Evolutionary conservation across 2,329 filamentous ascomycete genomes (phyloP), one percentile per base, ranked within the genome.

Genomic region (Cytospora piceae): DNA sequence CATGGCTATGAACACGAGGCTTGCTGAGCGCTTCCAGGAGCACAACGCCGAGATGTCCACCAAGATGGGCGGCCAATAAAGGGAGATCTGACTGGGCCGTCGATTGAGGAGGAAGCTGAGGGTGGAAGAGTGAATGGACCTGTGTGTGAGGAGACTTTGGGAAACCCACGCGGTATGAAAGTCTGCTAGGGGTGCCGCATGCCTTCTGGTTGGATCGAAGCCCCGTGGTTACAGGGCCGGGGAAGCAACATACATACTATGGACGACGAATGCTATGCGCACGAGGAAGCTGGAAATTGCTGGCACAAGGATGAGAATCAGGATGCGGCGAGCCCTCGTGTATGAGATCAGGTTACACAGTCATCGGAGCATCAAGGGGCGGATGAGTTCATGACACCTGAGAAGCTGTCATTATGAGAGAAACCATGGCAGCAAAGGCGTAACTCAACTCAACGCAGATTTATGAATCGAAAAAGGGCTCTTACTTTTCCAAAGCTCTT

Each of bases 21-120:
- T 99, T 73, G 92, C 93, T 74, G 92, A 96, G 80, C 88, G 95
- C 70, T 99, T 98, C 87, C 85, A 87, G 75, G 87, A 90, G 77
- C 84, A 89, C 75, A 89, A 88, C 70, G 81, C 82, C 69, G 83
- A 85, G 73, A 85, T 88, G 81, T 82, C 83, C 68, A 78, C 80
- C 72, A 81, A 85, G 74, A 80, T 83, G 80, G 79, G 79, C 72
- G 77, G 79, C 69, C 80, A 79, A 73, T 82, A 80, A 74, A 61
- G 31, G 8, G 32, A 22, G 27, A 9, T 39, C 20, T n/a, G n/a
- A 42, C 8, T 42, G 17, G 17, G 3, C 8, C 39, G 17, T 8
- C 17, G 17, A 15, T n/a, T 12, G 46, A n/a, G 1, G 46, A n/a
- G 5, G n/a, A 12, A 22, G 42, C 20, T 4, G 17, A 14, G 42